Percentiles rank a stretch among this genome's conserved stretches.
Conservation (phyloP, 768 basidiomycete species). For the Agaricus sinodeliciosus region DNA sequence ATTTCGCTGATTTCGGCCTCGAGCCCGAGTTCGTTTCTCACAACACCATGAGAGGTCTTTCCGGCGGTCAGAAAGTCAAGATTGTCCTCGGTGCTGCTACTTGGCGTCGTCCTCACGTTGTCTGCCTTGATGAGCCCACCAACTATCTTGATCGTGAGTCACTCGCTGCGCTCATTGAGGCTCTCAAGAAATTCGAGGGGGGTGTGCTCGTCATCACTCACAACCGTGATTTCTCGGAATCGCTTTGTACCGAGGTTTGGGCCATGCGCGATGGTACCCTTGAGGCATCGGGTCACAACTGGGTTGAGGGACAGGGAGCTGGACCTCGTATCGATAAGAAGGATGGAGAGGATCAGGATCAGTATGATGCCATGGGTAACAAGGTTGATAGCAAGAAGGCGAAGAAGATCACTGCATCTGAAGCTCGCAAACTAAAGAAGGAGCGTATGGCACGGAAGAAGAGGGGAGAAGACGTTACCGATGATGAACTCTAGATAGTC, state of each 20-base stretch:
- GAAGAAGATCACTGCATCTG: constrained; percentile 80
- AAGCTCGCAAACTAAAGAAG: constrained; percentile 93
- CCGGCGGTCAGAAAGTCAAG: constrained; percentile 99
- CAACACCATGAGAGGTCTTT: constrained; percentile 98
- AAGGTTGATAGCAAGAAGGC: constrained; percentile 81
- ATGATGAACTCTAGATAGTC: constrained; percentile 49
- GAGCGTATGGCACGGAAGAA: constrained; percentile 89
- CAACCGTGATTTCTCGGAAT: constrained; percentile 99
- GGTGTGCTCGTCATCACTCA: constrained; percentile 98
- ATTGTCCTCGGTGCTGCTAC: constrained; percentile 97
- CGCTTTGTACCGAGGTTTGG: constrained; percentile 97
- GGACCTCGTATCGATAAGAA: constrained; percentile 94
- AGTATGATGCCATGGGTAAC: constrained; percentile 98
- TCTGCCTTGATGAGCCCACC: constrained; percentile 96
- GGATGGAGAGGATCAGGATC: constrained; percentile 83
- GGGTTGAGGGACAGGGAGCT: constrained; percentile 98
- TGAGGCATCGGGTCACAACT: constrained; percentile 97
- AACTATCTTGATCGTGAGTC: constrained; percentile 99
- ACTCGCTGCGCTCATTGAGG: constrained; percentile 96
- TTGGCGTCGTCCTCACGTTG: constrained; percentile 97
- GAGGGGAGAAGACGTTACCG: constrained; percentile 73
- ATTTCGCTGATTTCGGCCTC: constrained; percentile 98
- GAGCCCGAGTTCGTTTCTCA: constrained; percentile 99
- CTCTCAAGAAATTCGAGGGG: constrained; percentile 96
- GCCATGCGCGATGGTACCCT: constrained; percentile 97